Evolutionary conservation across 441 rosid genomes (phyloP).

Genomic region (Rhodomyrtus psidioides): DNA sequence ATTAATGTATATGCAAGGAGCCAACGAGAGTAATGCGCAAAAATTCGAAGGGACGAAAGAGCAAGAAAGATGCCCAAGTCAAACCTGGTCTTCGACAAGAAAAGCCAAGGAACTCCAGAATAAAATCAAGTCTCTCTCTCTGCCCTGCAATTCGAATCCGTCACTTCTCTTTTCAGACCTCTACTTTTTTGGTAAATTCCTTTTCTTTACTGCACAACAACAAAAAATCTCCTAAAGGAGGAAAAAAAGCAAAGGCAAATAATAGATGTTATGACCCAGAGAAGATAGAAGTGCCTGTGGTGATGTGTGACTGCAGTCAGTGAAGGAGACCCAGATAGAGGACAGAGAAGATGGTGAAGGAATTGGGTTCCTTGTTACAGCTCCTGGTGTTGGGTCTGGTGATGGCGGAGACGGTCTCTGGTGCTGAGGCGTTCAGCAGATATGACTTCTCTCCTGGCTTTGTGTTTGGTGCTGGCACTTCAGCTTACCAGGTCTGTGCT

Average conservation of each 20-base stretch:
- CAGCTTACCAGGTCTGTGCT: slow-evolving; percentile 15
- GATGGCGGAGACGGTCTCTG: background rate
- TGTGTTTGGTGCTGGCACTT: slow-evolving; percentile 15
- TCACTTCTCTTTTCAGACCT: background rate
- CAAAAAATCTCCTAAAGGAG: background rate
- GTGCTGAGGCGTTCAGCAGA: slow-evolving; percentile 7
- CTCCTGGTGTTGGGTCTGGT: background rate
- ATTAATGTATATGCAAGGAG: background rate
- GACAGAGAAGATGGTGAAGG: background rate
- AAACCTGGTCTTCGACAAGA: background rate
- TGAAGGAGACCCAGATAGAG: background rate
- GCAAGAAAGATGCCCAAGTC: background rate
- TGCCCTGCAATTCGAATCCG: background rate
- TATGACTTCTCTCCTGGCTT: slow-evolving; percentile 12
- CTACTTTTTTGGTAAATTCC: background rate
- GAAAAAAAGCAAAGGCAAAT: background rate
- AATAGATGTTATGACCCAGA: background rate
- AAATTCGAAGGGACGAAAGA: background rate
- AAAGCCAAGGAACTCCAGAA: background rate
- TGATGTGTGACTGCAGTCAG: background rate
- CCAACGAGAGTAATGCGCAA: background rate
- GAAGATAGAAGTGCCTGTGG: background rate
- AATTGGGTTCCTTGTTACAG: background rate
- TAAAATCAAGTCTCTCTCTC: background rate
- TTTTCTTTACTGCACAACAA: background rate